Conservation (phyloP, 176 grass and related monocot species). For the Eremochloa ophiuroides region DNA sequence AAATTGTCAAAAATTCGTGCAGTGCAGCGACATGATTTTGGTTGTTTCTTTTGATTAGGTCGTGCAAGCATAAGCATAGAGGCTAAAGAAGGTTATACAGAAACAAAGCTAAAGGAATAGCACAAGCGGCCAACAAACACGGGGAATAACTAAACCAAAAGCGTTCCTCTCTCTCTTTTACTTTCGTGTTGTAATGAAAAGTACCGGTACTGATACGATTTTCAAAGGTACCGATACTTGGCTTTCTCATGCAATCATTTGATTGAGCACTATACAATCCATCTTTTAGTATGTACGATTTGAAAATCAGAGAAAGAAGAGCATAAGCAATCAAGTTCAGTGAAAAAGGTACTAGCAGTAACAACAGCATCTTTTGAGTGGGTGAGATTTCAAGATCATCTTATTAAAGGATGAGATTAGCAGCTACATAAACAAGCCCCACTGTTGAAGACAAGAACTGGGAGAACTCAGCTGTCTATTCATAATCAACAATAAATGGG, state of each 20-base stretch:
- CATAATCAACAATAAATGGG: constrained; percentile 6
- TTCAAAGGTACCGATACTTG: constrained; percentile 5
- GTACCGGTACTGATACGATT: constrained; percentile 13
- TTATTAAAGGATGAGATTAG: not conserved
- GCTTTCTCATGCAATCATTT: constrained; percentile 17
- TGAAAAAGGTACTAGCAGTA: not conserved
- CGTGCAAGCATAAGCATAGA: not conserved
- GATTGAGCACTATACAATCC: constrained; percentile 8
- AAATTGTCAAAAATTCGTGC: constrained; percentile 30
- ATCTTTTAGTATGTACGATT: constrained; percentile 15
- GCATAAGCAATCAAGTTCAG: not conserved
- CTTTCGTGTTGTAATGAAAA: constrained; percentile 17
- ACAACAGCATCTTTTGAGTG: not conserved
- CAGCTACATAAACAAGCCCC: not conserved
- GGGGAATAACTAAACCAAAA: constrained; percentile 34
- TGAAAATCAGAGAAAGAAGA: constrained; percentile 6
- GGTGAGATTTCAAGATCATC: constrained; percentile 2
- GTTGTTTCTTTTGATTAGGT: constrained; percentile 12
- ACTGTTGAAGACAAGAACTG: not conserved
- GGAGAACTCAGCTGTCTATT: not conserved
- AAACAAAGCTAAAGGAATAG: constrained; percentile 32
- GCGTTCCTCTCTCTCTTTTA: constrained; percentile 14
- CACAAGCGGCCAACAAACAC: constrained; percentile 28
- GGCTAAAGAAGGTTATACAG: not conserved
- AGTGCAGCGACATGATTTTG: constrained; percentile 23